phyloP scores from a whole-genome alignment of 805 yeast species.

The Cyberlindnera meyerae region DNA sequence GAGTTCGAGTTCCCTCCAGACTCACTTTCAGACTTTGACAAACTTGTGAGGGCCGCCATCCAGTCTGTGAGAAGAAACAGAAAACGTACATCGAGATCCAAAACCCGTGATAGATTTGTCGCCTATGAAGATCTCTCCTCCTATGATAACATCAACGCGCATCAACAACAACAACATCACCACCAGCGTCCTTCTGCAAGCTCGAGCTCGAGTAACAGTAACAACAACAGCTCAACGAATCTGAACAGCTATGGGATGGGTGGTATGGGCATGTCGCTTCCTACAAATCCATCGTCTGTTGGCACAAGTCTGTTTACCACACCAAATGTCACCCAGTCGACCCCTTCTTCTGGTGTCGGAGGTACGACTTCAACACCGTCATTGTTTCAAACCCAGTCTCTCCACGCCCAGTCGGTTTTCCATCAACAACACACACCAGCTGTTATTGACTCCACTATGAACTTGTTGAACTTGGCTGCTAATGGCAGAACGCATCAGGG shows the following conservation, averaged over 20 bases:
- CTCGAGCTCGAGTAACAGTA: slow-evolving; percentile 4
- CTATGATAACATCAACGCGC: slow-evolving; percentile 2
- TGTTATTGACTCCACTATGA: no score
- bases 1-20: slow-evolving; percentile 71
- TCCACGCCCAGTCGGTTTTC: no score
- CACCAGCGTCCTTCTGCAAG: slow-evolving; percentile 4
- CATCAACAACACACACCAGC: no score
- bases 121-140: slow-evolving; percentile 16
- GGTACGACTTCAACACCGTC: slow-evolving; percentile 1
- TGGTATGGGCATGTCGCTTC: slow-evolving; percentile 2
- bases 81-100: slow-evolving; percentile 45
- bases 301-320: no score
- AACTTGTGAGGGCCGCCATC: slow-evolving; percentile 86
- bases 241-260: slow-evolving; percentile 7
- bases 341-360: no score
- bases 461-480: no score
- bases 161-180: slow-evolving; percentile 5
- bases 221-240: slow-evolving; percentile 6
- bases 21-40: slow-evolving; percentile 72
- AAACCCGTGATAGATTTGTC: slow-evolving; percentile 21
- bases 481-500: no score
- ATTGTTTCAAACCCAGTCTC: slow-evolving; percentile 1
- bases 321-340: no score
- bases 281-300: no score
- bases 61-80: slow-evolving; percentile 90